Evolutionary conservation across 2,329 filamentous ascomycete genomes (phyloP).

Genomic region (Nigrograna mackinnonii): DNA sequence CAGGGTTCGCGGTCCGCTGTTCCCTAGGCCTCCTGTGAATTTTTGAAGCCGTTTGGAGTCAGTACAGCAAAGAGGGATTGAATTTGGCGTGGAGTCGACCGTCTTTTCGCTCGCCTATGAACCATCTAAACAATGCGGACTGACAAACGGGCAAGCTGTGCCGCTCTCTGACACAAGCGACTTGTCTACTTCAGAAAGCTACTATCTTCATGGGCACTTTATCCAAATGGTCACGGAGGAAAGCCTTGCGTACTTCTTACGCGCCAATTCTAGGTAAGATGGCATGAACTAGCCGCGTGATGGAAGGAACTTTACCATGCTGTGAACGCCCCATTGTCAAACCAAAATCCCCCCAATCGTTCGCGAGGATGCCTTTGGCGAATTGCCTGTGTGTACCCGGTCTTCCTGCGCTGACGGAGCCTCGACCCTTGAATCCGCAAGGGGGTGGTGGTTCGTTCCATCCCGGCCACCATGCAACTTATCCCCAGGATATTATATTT

Average conservation of each 20-base stretch:
- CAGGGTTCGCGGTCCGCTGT: neutral
- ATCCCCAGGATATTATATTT: slow-evolving; percentile 6
- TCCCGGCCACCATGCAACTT: slow-evolving; percentile 9
- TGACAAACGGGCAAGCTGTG: slow-evolving; percentile 2
- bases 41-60: too few species aligned
- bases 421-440: slow-evolving; percentile 12
- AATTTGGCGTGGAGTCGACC: too few species aligned
- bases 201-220: slow-evolving; percentile 6
- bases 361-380: slow-evolving; percentile 11
- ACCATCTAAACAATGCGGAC: neutral
- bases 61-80: neutral
- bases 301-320: slow-evolving; percentile 12
- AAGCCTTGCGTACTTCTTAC: neutral
- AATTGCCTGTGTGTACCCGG: slow-evolving; percentile 8
- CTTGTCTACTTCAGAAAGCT: slow-evolving; percentile 1
- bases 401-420: slow-evolving; percentile 12
- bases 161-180: neutral
- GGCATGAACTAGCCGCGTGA: slow-evolving; percentile 12
- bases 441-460: slow-evolving; percentile 5
- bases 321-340: slow-evolving; percentile 9
- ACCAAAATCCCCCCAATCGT: slow-evolving; percentile 19
- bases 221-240: slow-evolving; percentile 13
- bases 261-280: slow-evolving; percentile 3
- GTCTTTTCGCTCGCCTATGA: too few species aligned
- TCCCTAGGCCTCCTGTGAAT: neutral